A percentile compares a stretch with the other conserved stretches of the same genome.
phyloP scores from a whole-genome alignment of 257 asterid species.

The Catharanthus roseus region DNA sequence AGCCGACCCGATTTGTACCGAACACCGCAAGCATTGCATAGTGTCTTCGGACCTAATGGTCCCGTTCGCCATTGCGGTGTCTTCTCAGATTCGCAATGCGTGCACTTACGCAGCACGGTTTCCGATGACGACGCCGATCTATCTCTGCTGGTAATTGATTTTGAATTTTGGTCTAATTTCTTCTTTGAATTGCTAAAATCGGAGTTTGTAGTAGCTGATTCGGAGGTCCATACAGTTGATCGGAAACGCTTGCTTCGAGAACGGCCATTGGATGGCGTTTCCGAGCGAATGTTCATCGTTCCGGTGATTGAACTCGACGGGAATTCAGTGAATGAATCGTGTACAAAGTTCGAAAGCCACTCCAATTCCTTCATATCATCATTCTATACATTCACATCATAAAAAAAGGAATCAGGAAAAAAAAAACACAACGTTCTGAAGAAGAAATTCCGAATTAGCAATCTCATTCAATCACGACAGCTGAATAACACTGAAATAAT shows the following conservation, averaged over 20 bases:
- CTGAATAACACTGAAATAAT: no score
- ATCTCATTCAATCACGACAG: background rate
- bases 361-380: conserved; percentile 73
- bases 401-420: background rate
- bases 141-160: conserved; percentile 15
- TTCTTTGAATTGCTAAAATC: conserved; percentile 3
- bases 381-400: conserved; percentile 23
- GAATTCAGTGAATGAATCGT: conserved; percentile 49
- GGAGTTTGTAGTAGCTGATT: conserved; percentile 9
- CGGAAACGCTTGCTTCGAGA: conserved; percentile 48
- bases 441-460: background rate
- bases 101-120: conserved; percentile 46
- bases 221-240: conserved; percentile 16
- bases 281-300: conserved; percentile 14
- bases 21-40: conserved; percentile 86
- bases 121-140: conserved; percentile 15
- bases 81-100: conserved; percentile 77
- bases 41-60: conserved; percentile 72
- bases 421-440: no score
- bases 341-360: conserved; percentile 72
- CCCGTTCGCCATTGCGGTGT: conserved; percentile 91
- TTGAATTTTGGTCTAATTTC: conserved; percentile 13
- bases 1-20: conserved; percentile 71
- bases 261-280: conserved; percentile 29
- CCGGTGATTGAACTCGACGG: conserved; percentile 36